Evolutionary conservation across 805 yeast species (phyloP).

Genomic region (Candida krabiensis): DNA sequence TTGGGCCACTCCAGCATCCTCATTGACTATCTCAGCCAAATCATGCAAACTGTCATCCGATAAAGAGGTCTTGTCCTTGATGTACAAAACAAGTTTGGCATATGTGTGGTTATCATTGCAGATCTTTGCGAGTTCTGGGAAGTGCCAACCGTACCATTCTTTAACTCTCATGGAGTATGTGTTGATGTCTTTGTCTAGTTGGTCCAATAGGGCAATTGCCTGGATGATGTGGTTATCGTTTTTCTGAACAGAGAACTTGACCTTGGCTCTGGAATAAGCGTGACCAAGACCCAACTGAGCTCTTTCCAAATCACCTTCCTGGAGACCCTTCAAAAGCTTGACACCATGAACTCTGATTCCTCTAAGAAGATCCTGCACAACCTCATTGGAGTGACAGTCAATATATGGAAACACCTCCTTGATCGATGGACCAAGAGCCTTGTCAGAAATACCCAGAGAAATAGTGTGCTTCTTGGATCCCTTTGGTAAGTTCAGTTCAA

Average conservation of each 20-base stretch:
- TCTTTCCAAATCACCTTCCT: constrained; percentile 93
- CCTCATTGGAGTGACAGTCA: constrained; percentile 87
- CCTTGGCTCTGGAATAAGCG: constrained; percentile 98
- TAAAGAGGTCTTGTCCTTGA: constrained; percentile 83
- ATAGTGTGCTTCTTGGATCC: constrained; percentile 65
- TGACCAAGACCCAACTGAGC: constrained; percentile 99
- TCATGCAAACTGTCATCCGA: constrained; percentile 84
- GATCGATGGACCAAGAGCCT: constrained; percentile 93
- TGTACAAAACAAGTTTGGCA: constrained; percentile 78
- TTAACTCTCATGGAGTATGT: constrained; percentile 96
- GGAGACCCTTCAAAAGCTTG: constrained; percentile 86
- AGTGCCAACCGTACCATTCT: constrained; percentile 99
- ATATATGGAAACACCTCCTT: constrained; percentile 87
- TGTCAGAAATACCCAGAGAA: constrained; percentile 87
- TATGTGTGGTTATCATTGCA: constrained; percentile 85
- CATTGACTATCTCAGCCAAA: constrained; percentile 84
- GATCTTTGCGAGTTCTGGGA: constrained; percentile 93
- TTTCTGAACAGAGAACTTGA: constrained; percentile 97
- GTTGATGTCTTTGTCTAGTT: constrained; percentile 96
- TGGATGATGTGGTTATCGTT: constrained; percentile 99
- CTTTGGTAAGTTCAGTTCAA: constrained; percentile 90
- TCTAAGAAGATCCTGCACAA: constrained; percentile 92
- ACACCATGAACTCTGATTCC: constrained; percentile 90
- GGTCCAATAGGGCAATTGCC: constrained; percentile 96
- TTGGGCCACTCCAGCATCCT: constrained; percentile 90